These are phyloP conservation scores for Ophiostoma sp. DNA, from an alignment of 2,329 filamentous ascomycete genomes.

Conservation along the genomic window DNA sequence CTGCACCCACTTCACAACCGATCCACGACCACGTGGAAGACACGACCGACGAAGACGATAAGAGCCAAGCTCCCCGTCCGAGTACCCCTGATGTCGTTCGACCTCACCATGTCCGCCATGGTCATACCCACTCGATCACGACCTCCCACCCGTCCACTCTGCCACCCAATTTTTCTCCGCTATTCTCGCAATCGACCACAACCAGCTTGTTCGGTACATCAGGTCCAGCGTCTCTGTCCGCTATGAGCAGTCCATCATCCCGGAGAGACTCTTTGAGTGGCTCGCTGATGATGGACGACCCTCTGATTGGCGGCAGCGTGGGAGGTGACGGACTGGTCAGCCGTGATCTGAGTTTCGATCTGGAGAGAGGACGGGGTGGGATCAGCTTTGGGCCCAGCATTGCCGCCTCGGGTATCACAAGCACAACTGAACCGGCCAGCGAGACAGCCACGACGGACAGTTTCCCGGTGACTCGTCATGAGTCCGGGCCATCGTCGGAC, in stretches of 20 bases:
- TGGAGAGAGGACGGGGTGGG: background rate
- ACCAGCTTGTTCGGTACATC: conserved; percentile 46
- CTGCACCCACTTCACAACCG: background rate
- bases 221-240: conserved; percentile 39
- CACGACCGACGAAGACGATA: background rate
- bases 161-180: conserved; percentile 20
- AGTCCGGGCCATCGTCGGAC: background rate
- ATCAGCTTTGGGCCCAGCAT: conserved; percentile 3
- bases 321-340: conserved; percentile 38
- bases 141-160: background rate
- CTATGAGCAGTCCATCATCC: conserved; percentile 52
- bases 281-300: conserved; percentile 49
- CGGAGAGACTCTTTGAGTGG: conserved; percentile 50
- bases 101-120: conserved; percentile 27
- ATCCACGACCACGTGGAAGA: background rate
- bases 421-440: background rate
- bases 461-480: background rate
- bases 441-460: background rate
- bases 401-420: background rate
- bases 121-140: conserved; percentile 9
- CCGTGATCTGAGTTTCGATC: conserved; percentile 14
- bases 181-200: conserved; percentile 45
- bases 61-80: background rate
- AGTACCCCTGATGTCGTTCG: background rate
- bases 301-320: background rate